Base-by-base conservation (phyloP, 2,329 filamentous ascomycete genomes). In the Aspergillus fructus region DNA sequence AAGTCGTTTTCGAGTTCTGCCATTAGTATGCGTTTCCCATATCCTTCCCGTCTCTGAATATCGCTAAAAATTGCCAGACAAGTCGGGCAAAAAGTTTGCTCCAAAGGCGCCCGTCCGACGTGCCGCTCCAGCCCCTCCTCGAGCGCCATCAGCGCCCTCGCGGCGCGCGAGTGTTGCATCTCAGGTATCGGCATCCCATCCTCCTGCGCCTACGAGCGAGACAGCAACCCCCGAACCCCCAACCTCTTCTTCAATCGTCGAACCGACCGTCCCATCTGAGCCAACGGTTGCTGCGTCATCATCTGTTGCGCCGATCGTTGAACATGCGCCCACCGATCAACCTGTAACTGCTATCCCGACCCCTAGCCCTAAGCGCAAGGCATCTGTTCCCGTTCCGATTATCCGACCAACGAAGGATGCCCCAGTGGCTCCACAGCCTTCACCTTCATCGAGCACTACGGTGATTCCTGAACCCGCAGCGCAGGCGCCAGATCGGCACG, bases 1-100 rank as follows among this genome's bases (percentile, higher is more conserved):
- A 74, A 81, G 73, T 78, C 80, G 19, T 76, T 83, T 45, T 82
- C 81, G 59, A 83, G 79, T 65, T 84, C 82, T 54, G 80, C 78
- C 42, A 81, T 83, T 61, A 81, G 79, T 80, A 71, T 66, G 75
- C 70, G 15, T 30, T 51, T 41, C 30, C 33, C 19, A 19, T 34
- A 19, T 27, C 37, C 30, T 55, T 51, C 39, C 30, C 34, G 27
- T 30, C 9, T 11, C 39, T 13, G 49, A 21, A 30, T 19, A 2
- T 47, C 27, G 24, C 47, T 54, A 34, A 55, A 27, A 53, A 50
- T 51, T 39, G 60, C 8, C 57, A 76, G 80, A 76, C 65, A 88
- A 89, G 79, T 88, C 88, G 76, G 81, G 88, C 73, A 89, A 89
- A 76, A 89, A 90, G 75, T 90, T 91, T 77, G 89, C 89, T 71